Evolutionary conservation across 2,329 filamentous ascomycete species (phyloP), one percentile per base, ranked within the genome.

Genomic region (Pseudogymnoascus sp.): DNA sequence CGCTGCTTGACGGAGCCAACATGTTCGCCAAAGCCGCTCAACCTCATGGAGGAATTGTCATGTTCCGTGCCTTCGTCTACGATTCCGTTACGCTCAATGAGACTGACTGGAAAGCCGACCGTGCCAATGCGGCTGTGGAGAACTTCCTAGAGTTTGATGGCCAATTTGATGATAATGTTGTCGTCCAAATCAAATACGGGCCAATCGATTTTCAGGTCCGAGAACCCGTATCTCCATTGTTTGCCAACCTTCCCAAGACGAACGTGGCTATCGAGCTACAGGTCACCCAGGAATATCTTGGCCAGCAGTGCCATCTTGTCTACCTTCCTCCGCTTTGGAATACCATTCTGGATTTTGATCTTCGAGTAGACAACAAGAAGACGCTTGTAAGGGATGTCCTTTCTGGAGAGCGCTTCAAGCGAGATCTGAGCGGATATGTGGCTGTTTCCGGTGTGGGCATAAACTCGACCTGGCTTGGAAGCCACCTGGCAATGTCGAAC

Each of bases 1-100:
- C 86, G 0, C 77, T 90, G 0, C 79, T 86, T 2, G 78, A 89
- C 28, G 86, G 85, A 1, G 86, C 86, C 4, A 89, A 89, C 66
- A 73, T 90, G 61, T 89, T 90, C 65, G 86, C 86, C 2, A 75
- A 74, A 37, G 79, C 83, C 0, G 68, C 86, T 3, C 69, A 83
- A 63, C 81, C 80, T 0, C 74, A 87, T 62, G 82, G 81, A 3
- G 86, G 85, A 12, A 75, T 87, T 33, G 77, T 89, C 60, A 83
- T 90, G 81, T 90, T 87, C 74, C 81, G 87, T 1, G 86, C 87
- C 1, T 90, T 90, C 66, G 86, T 90, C 1, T 89, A 90, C 69
- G 79, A 89, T 67, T n/a, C 14, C 8, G 14, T 54, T 18, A 74
- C 80, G 43, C 73, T 86, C 63, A 78, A 82, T 64, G 76, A 85